phyloP scores from a whole-genome alignment of 2,329 filamentous ascomycete species.

The Cercospora nicotianae region DNA sequence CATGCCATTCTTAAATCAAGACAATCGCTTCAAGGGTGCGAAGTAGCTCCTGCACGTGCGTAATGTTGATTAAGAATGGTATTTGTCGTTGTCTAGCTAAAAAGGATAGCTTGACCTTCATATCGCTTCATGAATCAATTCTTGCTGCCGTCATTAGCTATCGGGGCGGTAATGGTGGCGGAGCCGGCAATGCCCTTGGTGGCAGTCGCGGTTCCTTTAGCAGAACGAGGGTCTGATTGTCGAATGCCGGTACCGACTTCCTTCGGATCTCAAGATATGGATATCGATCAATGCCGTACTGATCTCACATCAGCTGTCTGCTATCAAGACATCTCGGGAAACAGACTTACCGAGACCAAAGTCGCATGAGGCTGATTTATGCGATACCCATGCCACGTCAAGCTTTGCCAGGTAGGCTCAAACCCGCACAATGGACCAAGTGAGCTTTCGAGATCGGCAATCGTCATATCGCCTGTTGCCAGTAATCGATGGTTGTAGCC shows the following conservation, averaged over 20 bases:
- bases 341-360: neutral
- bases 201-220: neutral
- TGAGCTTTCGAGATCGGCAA: constrained; percentile 16
- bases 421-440: constrained; percentile 18
- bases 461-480: constrained; percentile 18
- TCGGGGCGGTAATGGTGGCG: constrained; percentile 9
- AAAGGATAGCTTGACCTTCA: neutral
- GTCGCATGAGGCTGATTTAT: constrained; percentile 24
- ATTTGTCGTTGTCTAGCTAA: neutral
- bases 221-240: constrained; percentile 4
- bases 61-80: neutral
- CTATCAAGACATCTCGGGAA: neutral
- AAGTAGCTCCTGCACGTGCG: neutral
- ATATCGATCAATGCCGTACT: constrained; percentile 16
- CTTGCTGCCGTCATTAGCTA: neutral
- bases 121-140: neutral
- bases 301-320: neutral
- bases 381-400: constrained; percentile 22
- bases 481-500: constrained; percentile 5
- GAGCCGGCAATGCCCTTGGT: neutral
- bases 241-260: constrained; percentile 3
- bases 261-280: constrained; percentile 8
- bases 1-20: neutral
- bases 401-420: constrained; percentile 15
- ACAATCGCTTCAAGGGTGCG: neutral